These are phyloP conservation scores for Arabidopsis lyrata DNA, from an alignment of 441 rosid genomes.

Conservation along the genomic window DNA sequence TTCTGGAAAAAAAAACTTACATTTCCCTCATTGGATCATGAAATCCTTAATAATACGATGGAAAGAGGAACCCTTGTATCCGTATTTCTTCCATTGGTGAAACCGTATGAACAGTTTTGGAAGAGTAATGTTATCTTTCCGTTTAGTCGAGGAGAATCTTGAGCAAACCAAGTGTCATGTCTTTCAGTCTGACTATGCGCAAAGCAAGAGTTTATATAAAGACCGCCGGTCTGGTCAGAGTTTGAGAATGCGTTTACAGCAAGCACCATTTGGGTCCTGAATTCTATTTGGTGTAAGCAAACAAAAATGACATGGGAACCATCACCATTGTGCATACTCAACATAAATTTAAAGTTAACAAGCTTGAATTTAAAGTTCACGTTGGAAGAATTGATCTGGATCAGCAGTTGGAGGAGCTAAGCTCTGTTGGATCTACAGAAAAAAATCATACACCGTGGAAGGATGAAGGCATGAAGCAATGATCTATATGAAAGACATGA, in stretches of 20 bases:
- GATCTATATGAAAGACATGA: constrained; percentile 4
- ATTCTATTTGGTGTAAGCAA: constrained; percentile 55
- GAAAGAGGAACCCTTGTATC: constrained; percentile 68
- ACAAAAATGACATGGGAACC: constrained; percentile 1
- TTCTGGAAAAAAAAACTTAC: constrained; percentile 45
- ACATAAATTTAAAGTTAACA: constrained; percentile 40
- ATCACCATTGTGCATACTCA: constrained; percentile 25
- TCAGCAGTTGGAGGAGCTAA: constrained; percentile 92
- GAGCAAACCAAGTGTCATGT: constrained; percentile 94
- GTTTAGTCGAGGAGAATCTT: constrained; percentile 70
- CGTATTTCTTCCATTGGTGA: constrained; percentile 52
- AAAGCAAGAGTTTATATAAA: constrained; percentile 90
- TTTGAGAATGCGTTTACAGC: constrained; percentile 58
- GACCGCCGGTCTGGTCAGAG: constrained; percentile 73
- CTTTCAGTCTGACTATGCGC: constrained; percentile 96
- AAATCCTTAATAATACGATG: constrained; percentile 75
- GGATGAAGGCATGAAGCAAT: constrained; percentile 42
- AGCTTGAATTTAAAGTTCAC: constrained; percentile 43
- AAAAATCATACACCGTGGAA: constrained; percentile 9
- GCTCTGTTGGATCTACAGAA: constrained; percentile 65
- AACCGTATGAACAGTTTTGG: background rate
- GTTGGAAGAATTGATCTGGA: constrained; percentile 81
- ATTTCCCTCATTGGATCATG: constrained; percentile 71
- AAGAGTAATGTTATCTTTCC: constrained; percentile 59
- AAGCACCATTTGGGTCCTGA: constrained; percentile 78